Conservation (phyloP, 306 rosid genomes). For the Lithocarpus polystachyus region DNA sequence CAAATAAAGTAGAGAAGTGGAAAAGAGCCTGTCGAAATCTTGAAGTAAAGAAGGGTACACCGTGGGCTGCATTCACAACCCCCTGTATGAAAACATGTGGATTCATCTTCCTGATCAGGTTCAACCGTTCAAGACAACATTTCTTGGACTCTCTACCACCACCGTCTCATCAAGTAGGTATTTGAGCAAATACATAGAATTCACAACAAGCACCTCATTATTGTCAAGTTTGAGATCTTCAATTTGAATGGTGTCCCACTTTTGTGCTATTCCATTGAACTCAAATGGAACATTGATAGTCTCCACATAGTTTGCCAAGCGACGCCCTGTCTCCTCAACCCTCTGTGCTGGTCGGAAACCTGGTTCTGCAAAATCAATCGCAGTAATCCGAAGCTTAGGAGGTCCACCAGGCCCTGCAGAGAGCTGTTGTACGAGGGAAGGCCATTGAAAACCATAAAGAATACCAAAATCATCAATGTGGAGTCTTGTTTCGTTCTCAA, state of each 20-base stretch:
- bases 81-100: constrained; percentile 30
- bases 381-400: constrained; percentile 38
- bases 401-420: constrained; percentile 29
- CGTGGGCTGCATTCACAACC: constrained; percentile 29
- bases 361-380: constrained; percentile 36
- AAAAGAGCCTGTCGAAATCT: constrained; percentile 40
- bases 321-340: constrained; percentile 34
- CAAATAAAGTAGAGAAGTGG: constrained; percentile 38
- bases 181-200: constrained; percentile 17
- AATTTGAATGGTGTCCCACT: constrained; percentile 37
- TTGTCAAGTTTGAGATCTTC: constrained; percentile 36
- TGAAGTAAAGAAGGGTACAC: constrained; percentile 30
- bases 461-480: constrained; percentile 41
- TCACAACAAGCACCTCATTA: constrained; percentile 34
- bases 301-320: constrained; percentile 27
- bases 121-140: constrained; percentile 28
- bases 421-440: constrained; percentile 25
- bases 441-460: constrained; percentile 37
- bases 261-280: constrained; percentile 37
- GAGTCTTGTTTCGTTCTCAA: constrained; percentile 30
- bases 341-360: constrained; percentile 40
- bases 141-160: constrained; percentile 31
- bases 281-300: constrained; percentile 35
- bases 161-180: constrained; percentile 38
- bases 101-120: constrained; percentile 30